These are phyloP conservation scores for Pyrenochaeta sp. DNA, from an alignment of 2,329 filamentous ascomycete species.

Conservation along the genomic window DNA sequence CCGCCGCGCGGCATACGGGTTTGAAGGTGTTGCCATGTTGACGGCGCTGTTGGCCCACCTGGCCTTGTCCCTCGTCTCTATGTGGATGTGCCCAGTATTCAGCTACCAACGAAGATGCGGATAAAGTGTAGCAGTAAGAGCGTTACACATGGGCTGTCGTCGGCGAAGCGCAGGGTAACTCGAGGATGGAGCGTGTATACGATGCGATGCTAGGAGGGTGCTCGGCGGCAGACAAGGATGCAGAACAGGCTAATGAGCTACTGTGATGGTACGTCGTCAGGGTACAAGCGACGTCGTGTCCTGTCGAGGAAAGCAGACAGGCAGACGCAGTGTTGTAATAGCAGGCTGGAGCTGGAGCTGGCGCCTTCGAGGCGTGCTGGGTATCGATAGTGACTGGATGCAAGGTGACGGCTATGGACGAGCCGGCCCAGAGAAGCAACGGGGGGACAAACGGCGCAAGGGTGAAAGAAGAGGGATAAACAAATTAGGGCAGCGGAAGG, in stretches of 20 bases:
- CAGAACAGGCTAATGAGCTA: constrained; percentile 1
- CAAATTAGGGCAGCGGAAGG: not conserved
- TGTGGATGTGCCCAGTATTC: constrained; percentile 16
- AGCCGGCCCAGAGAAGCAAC: constrained; percentile 1
- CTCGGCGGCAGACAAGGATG: not conserved
- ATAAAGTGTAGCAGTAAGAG: constrained; percentile 48
- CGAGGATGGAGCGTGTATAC: not conserved
- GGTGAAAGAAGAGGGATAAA: not conserved
- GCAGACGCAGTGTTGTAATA: constrained; percentile 1
- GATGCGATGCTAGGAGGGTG: not conserved
- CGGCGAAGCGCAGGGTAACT: constrained; percentile 5
- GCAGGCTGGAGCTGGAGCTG: constrained; percentile 10
- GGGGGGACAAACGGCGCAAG: not conserved
- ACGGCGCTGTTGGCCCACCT: constrained; percentile 42
- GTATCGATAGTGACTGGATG: constrained; percentile 15
- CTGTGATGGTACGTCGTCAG: not conserved
- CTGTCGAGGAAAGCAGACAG: not conserved
- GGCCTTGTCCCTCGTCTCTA: constrained; percentile 20
- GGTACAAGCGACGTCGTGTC: not conserved
- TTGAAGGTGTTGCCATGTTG: constrained; percentile 47
- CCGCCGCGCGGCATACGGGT: constrained; percentile 45
- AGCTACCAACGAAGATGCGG: constrained; percentile 50
- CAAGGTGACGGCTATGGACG: constrained; percentile 7
- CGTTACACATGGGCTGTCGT: constrained; percentile 49
- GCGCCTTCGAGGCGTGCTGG: constrained; percentile 15